These are phyloP conservation scores for Gossypium gossypioides DNA, from an alignment of 441 rosid genomes.

Conservation along the genomic window DNA sequence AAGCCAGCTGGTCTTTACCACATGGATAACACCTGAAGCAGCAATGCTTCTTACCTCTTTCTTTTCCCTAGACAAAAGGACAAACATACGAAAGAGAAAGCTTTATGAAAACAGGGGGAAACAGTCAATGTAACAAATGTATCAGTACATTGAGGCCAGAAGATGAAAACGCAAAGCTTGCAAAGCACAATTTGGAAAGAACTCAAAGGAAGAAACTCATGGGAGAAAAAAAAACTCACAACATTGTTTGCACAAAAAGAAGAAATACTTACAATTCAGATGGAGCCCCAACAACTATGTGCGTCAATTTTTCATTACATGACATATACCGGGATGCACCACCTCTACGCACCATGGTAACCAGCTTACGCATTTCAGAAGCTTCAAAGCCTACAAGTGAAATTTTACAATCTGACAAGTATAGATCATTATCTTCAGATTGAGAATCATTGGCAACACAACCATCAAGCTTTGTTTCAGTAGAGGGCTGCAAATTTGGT, in stretches of 20 bases:
- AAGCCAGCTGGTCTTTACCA: conserved; percentile 81
- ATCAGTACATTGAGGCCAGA: conserved; percentile 16
- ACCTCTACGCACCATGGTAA: conserved; percentile 69
- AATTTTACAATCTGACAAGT: conserved; percentile 84
- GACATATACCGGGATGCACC: conserved; percentile 80
- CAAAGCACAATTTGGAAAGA: conserved; percentile 10
- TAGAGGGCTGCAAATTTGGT: conserved; percentile 26
- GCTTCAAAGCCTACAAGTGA: conserved; percentile 77
- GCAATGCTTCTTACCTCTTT: conserved; percentile 74
- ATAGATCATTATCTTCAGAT: conserved; percentile 72
- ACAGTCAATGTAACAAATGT: conserved; percentile 4
- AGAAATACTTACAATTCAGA: conserved; percentile 69
- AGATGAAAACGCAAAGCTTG: conserved; percentile 4
- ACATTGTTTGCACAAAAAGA: background rate
- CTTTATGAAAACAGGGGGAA: background rate
- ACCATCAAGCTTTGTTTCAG: conserved; percentile 42
- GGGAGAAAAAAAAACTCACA: background rate
- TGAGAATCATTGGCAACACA: conserved; percentile 74
- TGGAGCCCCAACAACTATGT: conserved; percentile 76
- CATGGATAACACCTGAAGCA: conserved; percentile 74
- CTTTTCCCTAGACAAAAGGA: conserved; percentile 57
- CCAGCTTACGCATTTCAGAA: conserved; percentile 71
- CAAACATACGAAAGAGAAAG: conserved; percentile 9
- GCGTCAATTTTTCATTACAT: conserved; percentile 69
- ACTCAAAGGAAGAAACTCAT: background rate